phyloP scores from a whole-genome alignment of 768 basidiomycete genomes.

The Lactarius akahatsu region DNA sequence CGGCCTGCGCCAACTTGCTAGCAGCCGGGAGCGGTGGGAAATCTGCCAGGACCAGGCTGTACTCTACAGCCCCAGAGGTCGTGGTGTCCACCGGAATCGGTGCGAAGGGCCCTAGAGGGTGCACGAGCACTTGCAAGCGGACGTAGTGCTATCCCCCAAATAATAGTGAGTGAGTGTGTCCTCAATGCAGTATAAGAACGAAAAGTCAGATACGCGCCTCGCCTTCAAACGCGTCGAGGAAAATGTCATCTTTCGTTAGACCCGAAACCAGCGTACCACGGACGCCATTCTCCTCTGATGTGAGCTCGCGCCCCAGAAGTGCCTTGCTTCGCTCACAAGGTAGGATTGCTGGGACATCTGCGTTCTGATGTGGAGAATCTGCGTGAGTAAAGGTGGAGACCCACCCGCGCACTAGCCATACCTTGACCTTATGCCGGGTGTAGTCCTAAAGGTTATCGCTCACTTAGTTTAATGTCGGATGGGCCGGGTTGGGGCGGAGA shows the following conservation, averaged over 20 bases:
- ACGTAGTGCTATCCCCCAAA: constrained; percentile 62
- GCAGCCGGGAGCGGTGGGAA: constrained; percentile 43
- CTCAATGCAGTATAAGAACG: not conserved
- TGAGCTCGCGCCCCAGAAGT: constrained; percentile 44
- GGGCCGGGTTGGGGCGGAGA: not conserved
- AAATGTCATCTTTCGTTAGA: constrained; percentile 60
- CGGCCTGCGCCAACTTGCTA: constrained; percentile 37
- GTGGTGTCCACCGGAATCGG: constrained; percentile 31
- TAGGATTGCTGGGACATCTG: constrained; percentile 84
- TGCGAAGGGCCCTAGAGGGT: constrained; percentile 50
- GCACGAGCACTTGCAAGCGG: constrained; percentile 51
- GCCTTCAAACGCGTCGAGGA: constrained; percentile 77
- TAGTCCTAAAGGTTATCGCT: constrained; percentile 50
- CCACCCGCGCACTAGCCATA: constrained; percentile 33
- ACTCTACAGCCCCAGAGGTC: constrained; percentile 31
- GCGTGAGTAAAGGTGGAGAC: not conserved
- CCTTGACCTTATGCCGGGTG: constrained; percentile 79
- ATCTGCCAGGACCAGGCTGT: constrained; percentile 40
- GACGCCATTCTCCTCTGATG: constrained; percentile 65
- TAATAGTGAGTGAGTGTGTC: not conserved
- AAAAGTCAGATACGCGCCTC: constrained; percentile 45
- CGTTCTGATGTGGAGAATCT: constrained; percentile 40
- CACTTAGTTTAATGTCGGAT: not conserved
- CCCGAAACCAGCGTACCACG: constrained; percentile 79
- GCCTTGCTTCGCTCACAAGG: constrained; percentile 50